Base-by-base conservation (phyloP, 768 basidiomycete genomes). In the Trametes cubensis region DNA sequence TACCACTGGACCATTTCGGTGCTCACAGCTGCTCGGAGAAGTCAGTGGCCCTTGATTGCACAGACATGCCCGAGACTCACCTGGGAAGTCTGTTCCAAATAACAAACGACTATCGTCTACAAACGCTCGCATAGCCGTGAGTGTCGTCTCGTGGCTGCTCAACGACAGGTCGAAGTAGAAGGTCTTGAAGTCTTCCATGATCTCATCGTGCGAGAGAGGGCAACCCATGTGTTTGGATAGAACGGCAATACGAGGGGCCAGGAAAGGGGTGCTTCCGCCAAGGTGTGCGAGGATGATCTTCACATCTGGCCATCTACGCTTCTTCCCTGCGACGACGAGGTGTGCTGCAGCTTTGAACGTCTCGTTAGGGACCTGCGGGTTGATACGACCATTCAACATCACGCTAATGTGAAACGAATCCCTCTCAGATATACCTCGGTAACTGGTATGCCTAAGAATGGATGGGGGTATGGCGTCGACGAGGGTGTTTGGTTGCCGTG, bases 281-380 rank as follows among this genome's bases (percentile, higher is more conserved):
- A 90, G 75, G 70, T 91, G 90, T 20, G 90, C 83, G 10, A 92
- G 82, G 39, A 92, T 81, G 63, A 90, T 83, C 58, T 82, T 85
- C 65, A 84, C 77, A 57, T 83, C 74, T 21, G 79, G 72, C 67
- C 83, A 89, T 62, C 78, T 82, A 45, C 88, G 85, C 71, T 87
- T 89, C 68, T 79, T 82, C 48, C 88, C 87, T 0, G 87, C 82
- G 23, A 91, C 85, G 48, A 92, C 88, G 50, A 92, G 81, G 69
- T 90, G 87, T 3, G 89, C 85, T 38, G 89, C 89, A 1, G 88
- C 90, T 75, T 90, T 91, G 79, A 85, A 90, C 0, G 90, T 92
- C 73, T 92, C 90, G 70, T 90, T 87, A 7, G 89, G 90, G 0
- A 89, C 88, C 89, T 91, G 58, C 42, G 23, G 42, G n/a, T 41